Conservation (phyloP, 2,329 filamentous ascomycete species). For the Ceratocystiopsis sp. region DNA sequence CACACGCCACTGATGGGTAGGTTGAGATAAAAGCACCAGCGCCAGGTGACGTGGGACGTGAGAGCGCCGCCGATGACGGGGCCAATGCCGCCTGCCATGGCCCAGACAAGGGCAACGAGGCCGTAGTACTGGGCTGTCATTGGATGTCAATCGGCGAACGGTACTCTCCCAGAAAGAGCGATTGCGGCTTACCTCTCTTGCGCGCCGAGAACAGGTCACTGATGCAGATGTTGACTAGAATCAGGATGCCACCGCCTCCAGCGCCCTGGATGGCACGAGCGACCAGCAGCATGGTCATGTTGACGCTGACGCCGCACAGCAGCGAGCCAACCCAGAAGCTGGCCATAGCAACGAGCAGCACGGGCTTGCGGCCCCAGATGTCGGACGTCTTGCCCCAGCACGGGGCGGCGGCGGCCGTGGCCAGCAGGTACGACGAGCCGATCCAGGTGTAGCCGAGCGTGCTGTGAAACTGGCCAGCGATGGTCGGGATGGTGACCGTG, state of each 20-base stretch:
- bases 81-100: constrained; percentile 45
- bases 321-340: constrained; percentile 34
- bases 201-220: constrained; percentile 35
- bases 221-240: constrained; percentile 35
- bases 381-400: constrained; percentile 52
- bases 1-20: constrained; percentile 21
- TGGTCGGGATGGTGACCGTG: constrained; percentile 44
- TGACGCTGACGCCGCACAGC: constrained; percentile 27
- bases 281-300: constrained; percentile 29
- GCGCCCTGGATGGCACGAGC: constrained; percentile 32
- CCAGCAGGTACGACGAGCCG: constrained; percentile 54
- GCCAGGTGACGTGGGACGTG: constrained; percentile 38
- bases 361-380: constrained; percentile 39
- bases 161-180: background rate
- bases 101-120: constrained; percentile 50
- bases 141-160: too few relatives aligned
- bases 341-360: constrained; percentile 28
- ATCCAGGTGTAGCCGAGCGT: constrained; percentile 62
- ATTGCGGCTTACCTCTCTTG: constrained; percentile 11
- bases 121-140: constrained; percentile 35
- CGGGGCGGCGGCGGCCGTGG: constrained; percentile 47
- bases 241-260: constrained; percentile 33
- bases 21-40: constrained; percentile 57
- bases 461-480: constrained; percentile 39
- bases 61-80: constrained; percentile 45